Conservation (phyloP, 2,329 filamentous ascomycete species). For the Neonectria hederae region DNA sequence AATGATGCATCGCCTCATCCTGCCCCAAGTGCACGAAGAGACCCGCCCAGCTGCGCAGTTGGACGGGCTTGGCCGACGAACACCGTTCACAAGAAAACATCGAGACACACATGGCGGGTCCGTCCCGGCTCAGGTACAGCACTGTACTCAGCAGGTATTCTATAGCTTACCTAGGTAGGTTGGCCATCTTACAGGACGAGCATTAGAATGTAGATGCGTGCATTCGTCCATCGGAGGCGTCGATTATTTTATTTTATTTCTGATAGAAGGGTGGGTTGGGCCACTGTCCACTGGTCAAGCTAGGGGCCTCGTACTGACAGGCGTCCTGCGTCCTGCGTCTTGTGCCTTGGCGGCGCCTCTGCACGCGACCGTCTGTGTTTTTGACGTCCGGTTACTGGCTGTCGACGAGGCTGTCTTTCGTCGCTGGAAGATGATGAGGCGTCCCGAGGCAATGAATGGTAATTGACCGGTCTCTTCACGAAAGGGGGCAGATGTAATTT, state of each 20-base stretch:
- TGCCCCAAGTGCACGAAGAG: slow-evolving; percentile 12
- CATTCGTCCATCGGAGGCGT: slow-evolving; percentile 20
- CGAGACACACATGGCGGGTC: slow-evolving; percentile 17
- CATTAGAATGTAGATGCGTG: slow-evolving; percentile 10
- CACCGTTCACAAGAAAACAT: slow-evolving; percentile 21
- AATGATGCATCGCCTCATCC: slow-evolving; percentile 9
- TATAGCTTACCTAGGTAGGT: background rate
- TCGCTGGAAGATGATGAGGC: background rate
- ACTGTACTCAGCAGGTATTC: background rate
- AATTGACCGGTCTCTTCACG: background rate
- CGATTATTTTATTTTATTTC: slow-evolving; percentile 17
- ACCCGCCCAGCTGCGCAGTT: slow-evolving; percentile 18
- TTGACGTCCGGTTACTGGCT: background rate
- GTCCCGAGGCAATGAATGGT: background rate
- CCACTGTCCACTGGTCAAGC: slow-evolving; percentile 4
- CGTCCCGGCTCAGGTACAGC: background rate
- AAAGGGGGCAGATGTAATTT: background rate
- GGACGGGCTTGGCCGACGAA: slow-evolving; percentile 26
- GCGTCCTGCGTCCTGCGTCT: slow-evolving; percentile 5
- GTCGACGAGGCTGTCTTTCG: slow-evolving; percentile 3
- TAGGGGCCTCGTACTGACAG: slow-evolving; percentile 9
- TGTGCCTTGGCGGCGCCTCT: slow-evolving; percentile 2
- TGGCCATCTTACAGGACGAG: slow-evolving; percentile 19
- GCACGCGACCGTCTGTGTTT: slow-evolving; percentile 10
- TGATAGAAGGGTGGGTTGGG: background rate